These are phyloP conservation scores for Haplosporangium sp. DNA, from an alignment of 371 early-diverging fungal species.

Conservation along the genomic window DNA sequence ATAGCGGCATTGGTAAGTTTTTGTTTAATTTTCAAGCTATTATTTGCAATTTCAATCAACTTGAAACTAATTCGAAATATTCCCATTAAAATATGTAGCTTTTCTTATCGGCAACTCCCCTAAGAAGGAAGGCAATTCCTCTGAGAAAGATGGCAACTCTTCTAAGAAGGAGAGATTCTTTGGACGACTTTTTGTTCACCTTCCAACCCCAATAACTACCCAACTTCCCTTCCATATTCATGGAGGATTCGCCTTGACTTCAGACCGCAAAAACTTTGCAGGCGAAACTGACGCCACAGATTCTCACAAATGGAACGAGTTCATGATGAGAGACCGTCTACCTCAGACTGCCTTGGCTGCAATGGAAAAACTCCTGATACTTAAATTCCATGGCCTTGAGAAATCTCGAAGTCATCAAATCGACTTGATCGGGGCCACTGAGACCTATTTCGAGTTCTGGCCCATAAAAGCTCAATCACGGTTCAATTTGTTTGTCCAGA, in stretches of 20 bases:
- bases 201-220: constrained; percentile 43
- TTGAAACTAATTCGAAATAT: neutral
- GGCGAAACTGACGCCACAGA: constrained; percentile 14
- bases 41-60: neutral
- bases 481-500: neutral
- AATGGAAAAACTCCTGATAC: neutral
- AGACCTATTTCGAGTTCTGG: constrained; percentile 15
- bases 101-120: neutral
- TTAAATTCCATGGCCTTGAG: neutral
- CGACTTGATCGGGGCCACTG: neutral
- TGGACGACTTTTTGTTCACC: constrained; percentile 38
- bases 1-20: constrained; percentile 21
- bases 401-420: constrained; percentile 6
- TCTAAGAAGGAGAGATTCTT: neutral
- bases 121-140: no score
- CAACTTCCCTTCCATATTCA: constrained; percentile 51
- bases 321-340: constrained; percentile 6
- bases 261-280: constrained; percentile 35
- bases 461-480: neutral
- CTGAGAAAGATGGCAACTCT: neutral
- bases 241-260: constrained; percentile 47
- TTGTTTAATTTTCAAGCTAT: no score
- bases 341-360: constrained; percentile 7
- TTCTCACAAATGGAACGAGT: constrained; percentile 22
- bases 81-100: neutral